Percentiles rank a stretch among this genome's conserved stretches.
These are phyloP conservation scores for Sphaerulina musiva DNA, from an alignment of 2,329 filamentous ascomycete species.

Conservation along the genomic window DNA sequence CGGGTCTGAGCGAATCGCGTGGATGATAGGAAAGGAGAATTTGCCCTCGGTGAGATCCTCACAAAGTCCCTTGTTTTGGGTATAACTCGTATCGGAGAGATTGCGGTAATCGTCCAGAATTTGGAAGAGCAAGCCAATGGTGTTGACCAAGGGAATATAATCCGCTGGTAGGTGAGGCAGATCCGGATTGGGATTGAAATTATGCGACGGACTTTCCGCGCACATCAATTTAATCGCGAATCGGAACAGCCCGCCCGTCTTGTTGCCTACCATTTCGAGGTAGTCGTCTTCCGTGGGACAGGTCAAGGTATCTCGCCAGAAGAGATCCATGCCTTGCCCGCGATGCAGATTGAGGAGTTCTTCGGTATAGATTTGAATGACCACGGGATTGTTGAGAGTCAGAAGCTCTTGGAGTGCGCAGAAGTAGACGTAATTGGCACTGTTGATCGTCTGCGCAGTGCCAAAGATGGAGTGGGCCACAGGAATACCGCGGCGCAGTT, in stretches of 20 bases:
- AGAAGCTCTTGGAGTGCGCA: constrained; percentile 67
- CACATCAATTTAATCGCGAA: constrained; percentile 85
- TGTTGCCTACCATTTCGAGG: constrained; percentile 89
- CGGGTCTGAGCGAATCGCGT: constrained; percentile 74
- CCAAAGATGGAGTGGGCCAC: constrained; percentile 82
- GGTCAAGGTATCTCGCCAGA: constrained; percentile 78
- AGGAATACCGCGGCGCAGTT: constrained; percentile 69
- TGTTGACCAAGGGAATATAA: constrained; percentile 77
- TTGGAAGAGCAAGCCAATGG: constrained; percentile 80
- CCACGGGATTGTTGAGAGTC: constrained; percentile 60
- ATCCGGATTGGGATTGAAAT: constrained; percentile 13
- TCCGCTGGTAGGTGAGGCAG: constrained; percentile 40
- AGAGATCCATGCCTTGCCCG: constrained; percentile 85
- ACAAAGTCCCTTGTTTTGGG: constrained; percentile 83
- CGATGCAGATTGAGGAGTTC: constrained; percentile 79
- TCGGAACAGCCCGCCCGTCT: constrained; percentile 81
- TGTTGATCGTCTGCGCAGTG: constrained; percentile 81
- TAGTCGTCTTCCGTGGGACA: constrained; percentile 84
- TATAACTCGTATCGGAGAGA: constrained; percentile 59
- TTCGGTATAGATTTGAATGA: constrained; percentile 68
- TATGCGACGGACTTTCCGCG: constrained; percentile 52
- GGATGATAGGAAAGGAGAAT: constrained; percentile 93
- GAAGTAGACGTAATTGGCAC: constrained; percentile 86
- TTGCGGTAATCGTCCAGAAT: constrained; percentile 94
- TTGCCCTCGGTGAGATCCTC: constrained; percentile 96